A percentile compares a stretch with the other conserved stretches of the same genome.
phyloP scores from a whole-genome alignment of 2,329 filamentous ascomycete species.

The Phaeosphaeriaceae sp. region DNA sequence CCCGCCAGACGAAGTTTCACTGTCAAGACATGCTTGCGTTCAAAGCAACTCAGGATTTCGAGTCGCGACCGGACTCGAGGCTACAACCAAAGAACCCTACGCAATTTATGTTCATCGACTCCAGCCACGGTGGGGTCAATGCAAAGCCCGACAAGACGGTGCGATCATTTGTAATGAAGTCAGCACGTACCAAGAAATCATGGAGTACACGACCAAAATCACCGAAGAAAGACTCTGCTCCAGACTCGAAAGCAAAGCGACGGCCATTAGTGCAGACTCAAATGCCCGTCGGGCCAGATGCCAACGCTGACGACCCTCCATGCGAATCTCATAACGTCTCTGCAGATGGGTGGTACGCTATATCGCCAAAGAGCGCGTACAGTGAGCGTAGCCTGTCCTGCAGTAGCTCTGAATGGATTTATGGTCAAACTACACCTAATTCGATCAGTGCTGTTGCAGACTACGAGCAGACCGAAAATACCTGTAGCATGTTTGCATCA shows the following conservation, averaged over 20 bases:
- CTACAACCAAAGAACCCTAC: constrained; percentile 22
- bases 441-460: background rate
- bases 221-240: constrained; percentile 14
- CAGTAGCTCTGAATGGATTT: background rate
- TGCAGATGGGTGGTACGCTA: background rate
- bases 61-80: constrained; percentile 5
- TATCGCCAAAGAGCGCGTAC: background rate
- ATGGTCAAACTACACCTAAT: background rate
- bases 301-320: background rate
- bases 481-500: background rate
- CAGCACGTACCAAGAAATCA: constrained; percentile 36
- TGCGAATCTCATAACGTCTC: background rate
- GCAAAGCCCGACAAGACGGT: constrained; percentile 41
- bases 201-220: constrained; percentile 43
- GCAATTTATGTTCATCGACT: constrained; percentile 47
- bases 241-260: constrained; percentile 2
- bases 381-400: background rate
- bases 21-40: constrained; percentile 19
- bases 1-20: no score
- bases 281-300: constrained; percentile 5
- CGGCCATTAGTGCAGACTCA: constrained; percentile 6
- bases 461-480: background rate
- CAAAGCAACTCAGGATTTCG: constrained; percentile 1
- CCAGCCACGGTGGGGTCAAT: constrained; percentile 34
- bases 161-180: constrained; percentile 47